A percentile compares a stretch with the other conserved stretches of the same genome.
These are phyloP conservation scores for Rhododendron vialii DNA, from an alignment of 148 eudicot genomes.

Conservation along the genomic window DNA sequence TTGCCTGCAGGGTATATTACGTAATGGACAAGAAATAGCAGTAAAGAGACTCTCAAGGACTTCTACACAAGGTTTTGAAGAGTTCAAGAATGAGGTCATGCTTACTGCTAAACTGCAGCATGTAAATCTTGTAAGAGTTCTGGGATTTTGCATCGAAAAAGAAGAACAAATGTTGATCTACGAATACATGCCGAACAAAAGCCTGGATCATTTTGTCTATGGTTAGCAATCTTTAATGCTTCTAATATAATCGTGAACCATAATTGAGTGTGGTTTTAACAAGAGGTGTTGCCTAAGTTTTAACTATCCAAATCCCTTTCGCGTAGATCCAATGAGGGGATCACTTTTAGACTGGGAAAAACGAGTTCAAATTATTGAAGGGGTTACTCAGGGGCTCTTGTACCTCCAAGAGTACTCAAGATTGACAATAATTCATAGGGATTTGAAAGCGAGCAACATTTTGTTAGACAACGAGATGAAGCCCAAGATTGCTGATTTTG, in stretches of 20 bases:
- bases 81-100: slow-evolving; percentile 11
- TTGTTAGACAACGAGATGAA: not conserved
- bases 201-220: slow-evolving; percentile 29
- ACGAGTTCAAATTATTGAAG: too few species aligned
- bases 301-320: not conserved
- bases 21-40: slow-evolving; percentile 31
- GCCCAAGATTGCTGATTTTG: not conserved
- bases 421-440: too few species aligned
- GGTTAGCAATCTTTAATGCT: slow-evolving; percentile 12
- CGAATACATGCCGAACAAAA: not conserved
- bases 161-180: slow-evolving; percentile 27
- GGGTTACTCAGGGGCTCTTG: too few species aligned
- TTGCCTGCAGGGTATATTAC: slow-evolving; percentile 23
- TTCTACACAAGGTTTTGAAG: slow-evolving; percentile 34
- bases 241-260: not conserved
- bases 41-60: not conserved
- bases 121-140: slow-evolving; percentile 30
- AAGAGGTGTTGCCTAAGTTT: not conserved
- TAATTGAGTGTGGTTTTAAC: not conserved
- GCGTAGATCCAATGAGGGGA: too few species aligned
- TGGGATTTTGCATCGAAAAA: slow-evolving; percentile 32
- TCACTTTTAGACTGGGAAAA: too few species aligned
- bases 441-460: not conserved
- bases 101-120: slow-evolving; percentile 15
- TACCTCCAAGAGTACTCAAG: too few species aligned